phyloP scores from a whole-genome alignment of 208 protist species.

The Crithidia brevicula region DNA sequence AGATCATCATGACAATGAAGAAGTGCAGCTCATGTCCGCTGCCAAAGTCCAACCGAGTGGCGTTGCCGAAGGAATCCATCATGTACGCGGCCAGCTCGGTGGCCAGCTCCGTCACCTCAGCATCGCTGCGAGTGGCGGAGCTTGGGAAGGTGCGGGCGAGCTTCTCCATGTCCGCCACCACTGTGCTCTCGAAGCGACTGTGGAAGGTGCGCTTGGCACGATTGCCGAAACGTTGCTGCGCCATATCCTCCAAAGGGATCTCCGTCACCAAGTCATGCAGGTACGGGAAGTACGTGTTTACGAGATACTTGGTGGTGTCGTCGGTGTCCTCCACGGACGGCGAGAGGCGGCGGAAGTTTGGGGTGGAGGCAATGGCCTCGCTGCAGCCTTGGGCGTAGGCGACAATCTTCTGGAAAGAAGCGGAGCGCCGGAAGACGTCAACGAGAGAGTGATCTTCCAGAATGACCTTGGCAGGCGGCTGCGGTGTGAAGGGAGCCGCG shows the following conservation, averaged over 20 bases:
- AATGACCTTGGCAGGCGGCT: constrained; percentile 70
- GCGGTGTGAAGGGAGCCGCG: constrained; percentile 8
- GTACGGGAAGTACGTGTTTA: constrained; percentile 56
- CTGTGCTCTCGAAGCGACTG: constrained; percentile 46
- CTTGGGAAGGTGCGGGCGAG: constrained; percentile 56
- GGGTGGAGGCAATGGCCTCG: constrained; percentile 33
- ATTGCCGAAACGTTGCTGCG: constrained; percentile 90
- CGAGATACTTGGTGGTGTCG: constrained; percentile 48
- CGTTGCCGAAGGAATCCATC: constrained; percentile 95
- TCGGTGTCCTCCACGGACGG: constrained; percentile 24
- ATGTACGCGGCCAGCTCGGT: constrained; percentile 93
- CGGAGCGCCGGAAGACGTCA: constrained; percentile 59
- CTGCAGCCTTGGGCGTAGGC: constrained; percentile 63
- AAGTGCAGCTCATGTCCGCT: constrained; percentile 99
- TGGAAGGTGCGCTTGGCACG: constrained; percentile 83
- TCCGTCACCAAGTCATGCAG: constrained; percentile 56
- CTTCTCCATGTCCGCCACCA: constrained; percentile 49
- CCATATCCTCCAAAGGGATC: constrained; percentile 81
- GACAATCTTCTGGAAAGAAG: constrained; percentile 73
- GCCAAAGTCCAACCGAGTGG: constrained; percentile 98
- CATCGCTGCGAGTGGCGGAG: constrained; percentile 19
- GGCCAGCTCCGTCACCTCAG: constrained; percentile 37
- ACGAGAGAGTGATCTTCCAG: constrained; percentile 66
- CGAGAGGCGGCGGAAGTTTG: constrained; percentile 18
- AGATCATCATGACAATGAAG: constrained; percentile 93